phyloP scores from a whole-genome alignment of 2,329 filamentous ascomycete genomes.

The Huntiella bhutanensis region DNA sequence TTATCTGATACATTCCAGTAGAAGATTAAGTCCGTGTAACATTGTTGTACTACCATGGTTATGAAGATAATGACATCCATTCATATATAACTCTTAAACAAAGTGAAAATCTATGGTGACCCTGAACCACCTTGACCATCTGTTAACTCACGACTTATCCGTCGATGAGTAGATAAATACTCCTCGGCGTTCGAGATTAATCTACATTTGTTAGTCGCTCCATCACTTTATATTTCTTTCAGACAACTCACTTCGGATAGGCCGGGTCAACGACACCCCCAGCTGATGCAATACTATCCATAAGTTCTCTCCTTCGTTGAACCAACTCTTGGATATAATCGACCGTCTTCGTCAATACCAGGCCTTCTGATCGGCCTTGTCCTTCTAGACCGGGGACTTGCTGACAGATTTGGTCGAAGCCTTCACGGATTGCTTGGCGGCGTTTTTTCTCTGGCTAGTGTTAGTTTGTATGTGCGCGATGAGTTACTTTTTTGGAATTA shows the following conservation, averaged over 20 bases:
- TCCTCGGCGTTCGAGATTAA: conserved; percentile 6
- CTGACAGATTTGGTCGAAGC: conserved; percentile 63
- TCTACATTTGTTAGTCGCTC: conserved; percentile 10
- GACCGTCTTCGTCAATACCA: conserved; percentile 57
- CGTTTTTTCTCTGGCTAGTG: conserved; percentile 24
- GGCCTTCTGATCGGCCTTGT: conserved; percentile 66
- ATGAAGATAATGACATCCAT: conserved; percentile 1
- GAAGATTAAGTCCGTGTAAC: not conserved
- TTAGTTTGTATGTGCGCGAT: conserved; percentile 5
- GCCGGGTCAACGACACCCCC: conserved; percentile 33
- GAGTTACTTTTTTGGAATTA: no score
- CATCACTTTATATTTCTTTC: not conserved
- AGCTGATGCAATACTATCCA: conserved; percentile 37
- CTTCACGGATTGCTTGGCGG: conserved; percentile 51
- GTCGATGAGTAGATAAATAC: conserved; percentile 3
- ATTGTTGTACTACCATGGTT: conserved; percentile 6
- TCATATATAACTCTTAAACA: not conserved
- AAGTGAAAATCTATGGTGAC: not conserved
- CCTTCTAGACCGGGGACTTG: conserved; percentile 69
- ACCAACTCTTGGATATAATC: conserved; percentile 45
- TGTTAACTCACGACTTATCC: not conserved
- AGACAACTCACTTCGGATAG: conserved; percentile 8
- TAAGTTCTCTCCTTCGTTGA: conserved; percentile 35
- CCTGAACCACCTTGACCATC: not conserved
- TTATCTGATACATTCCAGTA: conserved; percentile 31